These are phyloP conservation scores for Neonectria sp. DNA, from an alignment of 2,329 filamentous ascomycete species.

Conservation along the genomic window DNA sequence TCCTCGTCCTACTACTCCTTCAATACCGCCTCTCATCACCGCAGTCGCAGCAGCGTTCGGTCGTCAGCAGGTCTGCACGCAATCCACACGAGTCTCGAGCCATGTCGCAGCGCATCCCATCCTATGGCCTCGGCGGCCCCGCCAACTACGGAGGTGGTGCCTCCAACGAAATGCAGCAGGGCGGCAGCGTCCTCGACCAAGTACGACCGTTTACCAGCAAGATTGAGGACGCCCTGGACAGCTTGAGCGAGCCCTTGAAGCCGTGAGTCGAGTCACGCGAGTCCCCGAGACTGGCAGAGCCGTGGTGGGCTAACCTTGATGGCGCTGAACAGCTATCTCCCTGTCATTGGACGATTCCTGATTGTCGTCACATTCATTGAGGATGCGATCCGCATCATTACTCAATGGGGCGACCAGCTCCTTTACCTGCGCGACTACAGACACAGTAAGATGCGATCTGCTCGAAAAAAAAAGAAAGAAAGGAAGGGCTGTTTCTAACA, in stretches of 20 bases:
- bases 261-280: conserved; percentile 71
- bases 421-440: conserved; percentile 93
- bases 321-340: conserved; percentile 79
- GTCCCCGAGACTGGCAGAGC: conserved; percentile 10
- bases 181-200: conserved; percentile 77
- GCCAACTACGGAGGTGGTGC: conserved; percentile 75
- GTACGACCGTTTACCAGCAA: conserved; percentile 97
- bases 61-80: conserved; percentile 49
- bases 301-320: conserved; percentile 34
- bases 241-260: conserved; percentile 90
- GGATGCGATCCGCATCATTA: conserved; percentile 95
- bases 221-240: conserved; percentile 95
- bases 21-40: conserved; percentile 16
- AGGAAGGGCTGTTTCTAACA: conserved; percentile 35
- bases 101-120: conserved; percentile 73
- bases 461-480: not conserved
- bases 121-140: conserved; percentile 86
- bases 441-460: conserved; percentile 78
- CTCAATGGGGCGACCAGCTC: conserved; percentile 97
- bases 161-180: conserved; percentile 72
- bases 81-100: conserved; percentile 34
- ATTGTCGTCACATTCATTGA: conserved; percentile 99
- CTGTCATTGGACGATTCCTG: conserved; percentile 94
- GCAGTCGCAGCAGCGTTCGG: conserved; percentile 24
- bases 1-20: conserved; percentile 17